Evolutionary conservation across 495 filamentous ascomycete species (phyloP), one percentile per base, ranked within the genome.

Genomic region (Choiromyces venosus): DNA sequence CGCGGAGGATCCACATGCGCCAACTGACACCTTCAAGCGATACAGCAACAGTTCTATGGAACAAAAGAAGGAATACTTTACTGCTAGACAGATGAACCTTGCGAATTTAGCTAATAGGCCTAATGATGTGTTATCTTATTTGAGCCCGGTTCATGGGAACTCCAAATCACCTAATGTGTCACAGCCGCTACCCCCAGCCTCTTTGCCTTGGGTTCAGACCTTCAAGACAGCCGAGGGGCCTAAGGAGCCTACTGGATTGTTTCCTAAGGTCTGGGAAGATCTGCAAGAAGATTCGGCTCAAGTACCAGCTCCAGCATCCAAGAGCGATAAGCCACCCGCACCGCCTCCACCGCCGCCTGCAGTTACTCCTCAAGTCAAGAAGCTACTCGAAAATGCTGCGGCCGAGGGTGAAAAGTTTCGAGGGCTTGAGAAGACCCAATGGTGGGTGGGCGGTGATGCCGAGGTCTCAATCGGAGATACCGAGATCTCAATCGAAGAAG

Each of bases 41-140:
- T 77, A 78, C 38, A 33, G 65, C 42, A 71, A 78, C 44, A 71
- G 67, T 37, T 46, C 36, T 42, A 79, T 79, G 76, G 76, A 79
- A 7, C 70, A 69, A 18, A 80, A 80, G 46, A 75, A 75, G 35
- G 78, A 80, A 42, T 80, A 80, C 21, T 80, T 80, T 69, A 70
- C 68, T 16, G 77, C 78, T 19, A 76, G 78, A 42, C 77, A 79
- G 38, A 69, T 71, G 40, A 80, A 79, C 73, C 38, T 35, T 29
- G 38, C 37, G 14, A 72, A 68, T 46, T 37, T 44, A 29, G 46
- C 46, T 44, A 65, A 69, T 36, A 66, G 66, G n/a, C 37, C 4
- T 38, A 72, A 75, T 35, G 74, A 76, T 65, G 73, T 66, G 9
- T 64, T 68, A 21, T 37, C 42, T 44, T 66, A 74, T 6, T 33